A percentile compares a stretch with the other conserved stretches of the same genome.
Evolutionary conservation across 768 basidiomycete species (phyloP).

Genomic region (Boletus bicolor): DNA sequence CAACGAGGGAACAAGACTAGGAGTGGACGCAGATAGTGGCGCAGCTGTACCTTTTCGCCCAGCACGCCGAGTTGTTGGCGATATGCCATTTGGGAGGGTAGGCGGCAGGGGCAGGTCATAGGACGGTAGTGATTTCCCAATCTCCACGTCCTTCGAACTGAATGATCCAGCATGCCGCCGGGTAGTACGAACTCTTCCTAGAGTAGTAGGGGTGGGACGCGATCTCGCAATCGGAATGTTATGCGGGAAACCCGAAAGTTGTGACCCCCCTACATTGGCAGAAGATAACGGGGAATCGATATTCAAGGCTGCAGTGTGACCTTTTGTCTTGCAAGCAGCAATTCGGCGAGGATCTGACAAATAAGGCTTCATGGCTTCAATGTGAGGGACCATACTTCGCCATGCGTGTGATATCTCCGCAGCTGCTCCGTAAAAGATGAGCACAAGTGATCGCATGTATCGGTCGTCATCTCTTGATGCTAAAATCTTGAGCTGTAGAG

Average conservation of each 20-base stretch:
- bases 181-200: conserved; percentile 50
- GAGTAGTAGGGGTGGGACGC: conserved; percentile 26
- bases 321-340: conserved; percentile 29
- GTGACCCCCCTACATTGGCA: conserved; percentile 27
- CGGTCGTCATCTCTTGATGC: conserved; percentile 77
- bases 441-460: conserved; percentile 79
- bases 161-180: conserved; percentile 94
- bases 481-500: conserved; percentile 76
- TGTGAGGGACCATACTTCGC: conserved; percentile 69
- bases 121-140: conserved; percentile 77
- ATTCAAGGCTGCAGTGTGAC: conserved; percentile 18
- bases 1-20: conserved; percentile 14
- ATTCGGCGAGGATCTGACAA: conserved; percentile 46
- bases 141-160: conserved; percentile 87
- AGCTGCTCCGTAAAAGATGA: conserved; percentile 86
- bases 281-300: conserved; percentile 29
- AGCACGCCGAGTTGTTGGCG: conserved; percentile 41
- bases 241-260: conserved; percentile 18
- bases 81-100: conserved; percentile 24
- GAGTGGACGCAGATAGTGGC: conserved; percentile 31
- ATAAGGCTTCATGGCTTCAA: conserved; percentile 66
- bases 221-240: conserved; percentile 30
- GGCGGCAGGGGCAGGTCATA: conserved; percentile 40
- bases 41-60: conserved; percentile 48
- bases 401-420: conserved; percentile 87